These are phyloP conservation scores for Flaveria linearis DNA, from an alignment of 129 eudicot genomes.

Conservation along the genomic window DNA sequence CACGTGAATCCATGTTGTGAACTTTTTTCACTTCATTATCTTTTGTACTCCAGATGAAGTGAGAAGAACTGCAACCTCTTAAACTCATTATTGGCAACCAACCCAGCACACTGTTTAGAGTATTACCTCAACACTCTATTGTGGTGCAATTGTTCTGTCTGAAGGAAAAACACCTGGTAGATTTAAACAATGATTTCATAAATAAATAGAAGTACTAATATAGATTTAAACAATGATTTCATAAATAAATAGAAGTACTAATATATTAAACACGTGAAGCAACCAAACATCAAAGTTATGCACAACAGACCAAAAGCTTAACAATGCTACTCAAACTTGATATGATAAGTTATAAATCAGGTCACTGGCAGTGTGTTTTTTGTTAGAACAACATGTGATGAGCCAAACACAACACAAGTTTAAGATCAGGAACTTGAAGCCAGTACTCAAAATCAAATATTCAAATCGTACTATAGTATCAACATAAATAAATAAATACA, in stretches of 20 bases:
- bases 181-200: constrained; percentile 3
- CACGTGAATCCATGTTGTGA: constrained; percentile 42
- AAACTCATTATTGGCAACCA: constrained; percentile 41
- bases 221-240: not conserved
- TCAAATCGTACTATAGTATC: not conserved
- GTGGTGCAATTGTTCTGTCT: constrained; percentile 9
- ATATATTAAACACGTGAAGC: not conserved
- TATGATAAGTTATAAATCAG: not conserved
- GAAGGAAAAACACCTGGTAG: not conserved
- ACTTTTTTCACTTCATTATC: constrained; percentile 42
- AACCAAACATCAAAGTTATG: not conserved
- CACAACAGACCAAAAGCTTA: not conserved
- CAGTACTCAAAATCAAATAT: not conserved
- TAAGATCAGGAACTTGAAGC: constrained; percentile 3
- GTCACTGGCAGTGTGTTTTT: not conserved
- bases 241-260: not conserved
- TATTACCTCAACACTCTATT: constrained; percentile 13
- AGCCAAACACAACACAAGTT: not conserved
- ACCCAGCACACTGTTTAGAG: constrained; percentile 7
- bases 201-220: not conserved
- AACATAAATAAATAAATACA: not conserved
- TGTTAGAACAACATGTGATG: not conserved
- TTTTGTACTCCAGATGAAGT: constrained; percentile 50
- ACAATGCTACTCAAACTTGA: not conserved
- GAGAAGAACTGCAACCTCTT: constrained; percentile 48